Evolutionary conservation across 257 asterid species (phyloP), one percentile per base, ranked within the genome.

Genomic region (Nicotiana otophora): DNA sequence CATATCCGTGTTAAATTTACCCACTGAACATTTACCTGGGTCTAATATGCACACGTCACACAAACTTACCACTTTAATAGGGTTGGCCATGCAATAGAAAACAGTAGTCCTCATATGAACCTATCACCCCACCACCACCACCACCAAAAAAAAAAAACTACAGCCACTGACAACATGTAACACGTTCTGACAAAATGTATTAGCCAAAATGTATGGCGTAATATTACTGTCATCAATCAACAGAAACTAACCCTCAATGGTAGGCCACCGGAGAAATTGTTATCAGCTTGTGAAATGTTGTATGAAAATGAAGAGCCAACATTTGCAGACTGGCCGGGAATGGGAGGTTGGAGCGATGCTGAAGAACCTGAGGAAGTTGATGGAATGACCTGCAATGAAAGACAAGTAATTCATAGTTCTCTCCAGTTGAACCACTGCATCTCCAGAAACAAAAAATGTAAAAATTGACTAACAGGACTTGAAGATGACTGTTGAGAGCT

Each of bases 401-500:
- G 76, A 69, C 81, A 63, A 20, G 76, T 75, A 20, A 51, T 80
- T 79, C 78, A 63, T 30, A 81, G 3, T 26, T 26, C 33, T 64
- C 64, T 60, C 51, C 31, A 16, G 54, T 28, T 30, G 65, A 78
- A 75, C 63, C 63, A 53, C 5, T 75, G 66, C 46, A 76, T 57
- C 72, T 65, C 64, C 48, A 11, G 46, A 30, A 53, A 60, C 60
- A 84, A 10, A 17, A 68, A 15, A 46, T 53, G 26, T 66, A 8
- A 16, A 31, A 63, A 67, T 78, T 63, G 74, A 86, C 88, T 87
- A 55, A 87, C 89, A 81, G 85, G 87, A 82, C 67, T 64, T 78
- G 88, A 81, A 11, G 87, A 81, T 68, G 82, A 42, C 83, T 61
- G 86, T 48, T 81, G 87, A 83, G 83, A 86, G 84, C 81, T 82